A percentile compares a stretch with the other conserved stretches of the same genome.
Evolutionary conservation across 176 grass and related monocot species (phyloP).

Genomic region (Microstegium vimineum): DNA sequence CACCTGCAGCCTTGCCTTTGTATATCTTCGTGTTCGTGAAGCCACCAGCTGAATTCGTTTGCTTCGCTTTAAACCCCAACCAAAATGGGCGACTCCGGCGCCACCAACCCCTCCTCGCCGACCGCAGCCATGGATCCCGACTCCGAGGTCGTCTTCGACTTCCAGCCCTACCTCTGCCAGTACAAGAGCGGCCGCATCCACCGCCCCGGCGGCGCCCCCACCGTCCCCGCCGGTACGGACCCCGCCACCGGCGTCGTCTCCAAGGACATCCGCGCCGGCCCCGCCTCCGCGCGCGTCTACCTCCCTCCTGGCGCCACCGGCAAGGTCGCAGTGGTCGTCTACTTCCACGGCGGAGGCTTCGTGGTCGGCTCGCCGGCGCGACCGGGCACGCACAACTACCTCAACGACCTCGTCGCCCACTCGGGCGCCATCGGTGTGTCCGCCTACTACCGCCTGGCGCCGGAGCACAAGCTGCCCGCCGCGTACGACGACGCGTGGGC

Average conservation of each 20-base stretch:
- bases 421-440: conserved; percentile 58
- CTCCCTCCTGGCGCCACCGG: conserved; percentile 33
- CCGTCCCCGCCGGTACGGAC: conserved; percentile 36
- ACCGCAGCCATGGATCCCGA: conserved; percentile 71
- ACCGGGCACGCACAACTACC: conserved; percentile 60
- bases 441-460: conserved; percentile 75
- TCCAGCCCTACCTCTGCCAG: conserved; percentile 59
- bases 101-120: too few relatives aligned
- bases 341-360: conserved; percentile 79
- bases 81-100: too few relatives aligned
- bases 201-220: conserved; percentile 26
- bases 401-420: conserved; percentile 59
- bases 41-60: too few relatives aligned
- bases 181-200: conserved; percentile 72
- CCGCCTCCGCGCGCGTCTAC: conserved; percentile 49
- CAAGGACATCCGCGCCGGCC: conserved; percentile 45
- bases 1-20: too few relatives aligned
- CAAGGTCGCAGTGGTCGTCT: conserved; percentile 62
- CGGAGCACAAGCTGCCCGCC: conserved; percentile 65
- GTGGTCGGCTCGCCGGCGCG: conserved; percentile 49
- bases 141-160: conserved; percentile 65
- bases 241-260: conserved; percentile 44
- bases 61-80: too few relatives aligned
- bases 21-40: too few relatives aligned
- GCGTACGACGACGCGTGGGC: conserved; percentile 71